A percentile compares a stretch with the other conserved stretches of the same genome.
These are phyloP conservation scores for Heritiera fomes DNA, from an alignment of 345 rosid species.

Conservation along the genomic window DNA sequence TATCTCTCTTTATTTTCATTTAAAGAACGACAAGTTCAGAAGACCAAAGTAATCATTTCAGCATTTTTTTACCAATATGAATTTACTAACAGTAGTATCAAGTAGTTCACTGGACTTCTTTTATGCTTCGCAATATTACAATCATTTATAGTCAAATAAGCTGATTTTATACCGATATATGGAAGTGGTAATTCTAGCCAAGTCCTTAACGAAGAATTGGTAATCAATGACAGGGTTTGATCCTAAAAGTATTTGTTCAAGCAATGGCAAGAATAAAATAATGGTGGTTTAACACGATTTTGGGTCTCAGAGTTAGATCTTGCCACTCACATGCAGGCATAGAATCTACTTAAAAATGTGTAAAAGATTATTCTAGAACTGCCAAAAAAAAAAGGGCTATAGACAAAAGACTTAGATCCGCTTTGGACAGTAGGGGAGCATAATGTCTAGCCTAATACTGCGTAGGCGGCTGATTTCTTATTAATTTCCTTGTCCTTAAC, in stretches of 20 bases:
- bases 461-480: slow-evolving; percentile 14
- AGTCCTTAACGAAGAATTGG: neutral
- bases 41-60: neutral
- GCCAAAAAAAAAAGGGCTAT: neutral
- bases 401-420: neutral
- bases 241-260: neutral
- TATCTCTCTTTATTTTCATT: neutral
- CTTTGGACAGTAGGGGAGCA: slow-evolving; percentile 21
- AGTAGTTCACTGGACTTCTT: neutral
- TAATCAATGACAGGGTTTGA: no score
- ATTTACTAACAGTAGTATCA: neutral
- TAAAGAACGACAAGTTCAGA: neutral
- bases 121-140: neutral
- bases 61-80: neutral
- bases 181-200: neutral
- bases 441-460: slow-evolving; percentile 1
- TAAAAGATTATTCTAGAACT: slow-evolving; percentile 7
- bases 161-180: neutral
- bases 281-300: neutral
- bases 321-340: slow-evolving; percentile 9
- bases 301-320: neutral
- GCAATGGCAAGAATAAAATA: neutral
- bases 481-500: slow-evolving; percentile 9
- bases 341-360: slow-evolving; percentile 18
- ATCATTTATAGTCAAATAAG: neutral